Conservation (phyloP, 2,329 filamentous ascomycete species). For the Cercospora sojina region DNA sequence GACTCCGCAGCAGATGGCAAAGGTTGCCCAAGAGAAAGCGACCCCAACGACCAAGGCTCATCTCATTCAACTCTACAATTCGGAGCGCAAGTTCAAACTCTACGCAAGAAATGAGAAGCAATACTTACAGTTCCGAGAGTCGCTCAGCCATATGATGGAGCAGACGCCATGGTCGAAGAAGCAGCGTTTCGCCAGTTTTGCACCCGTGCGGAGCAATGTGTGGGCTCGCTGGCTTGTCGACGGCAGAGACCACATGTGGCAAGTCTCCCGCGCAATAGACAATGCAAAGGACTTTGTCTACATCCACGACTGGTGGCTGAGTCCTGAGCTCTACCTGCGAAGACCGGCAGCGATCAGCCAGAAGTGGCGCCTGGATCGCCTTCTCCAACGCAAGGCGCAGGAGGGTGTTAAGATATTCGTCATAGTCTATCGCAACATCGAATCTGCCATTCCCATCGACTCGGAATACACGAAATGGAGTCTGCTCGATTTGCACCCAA, state of each 20-base stretch:
- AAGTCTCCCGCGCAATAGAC: constrained; percentile 91
- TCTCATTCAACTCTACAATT: constrained; percentile 81
- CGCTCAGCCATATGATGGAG: constrained; percentile 79
- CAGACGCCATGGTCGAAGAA: constrained; percentile 78
- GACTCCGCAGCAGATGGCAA: constrained; percentile 62
- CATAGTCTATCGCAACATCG: constrained; percentile 96
- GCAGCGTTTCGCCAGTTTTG: constrained; percentile 91
- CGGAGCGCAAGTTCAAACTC: constrained; percentile 87
- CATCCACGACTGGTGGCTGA: constrained; percentile 99
- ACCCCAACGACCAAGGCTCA: constrained; percentile 69
- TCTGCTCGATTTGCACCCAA: constrained; percentile 88
- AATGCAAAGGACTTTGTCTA: constrained; percentile 98
- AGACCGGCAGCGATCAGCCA: constrained; percentile 93
- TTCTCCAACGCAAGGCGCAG: constrained; percentile 88
- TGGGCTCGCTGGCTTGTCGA: constrained; percentile 97
- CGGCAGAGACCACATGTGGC: constrained; percentile 98
- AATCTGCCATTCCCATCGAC: constrained; percentile 94
- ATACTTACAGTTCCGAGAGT: constrained; percentile 89
- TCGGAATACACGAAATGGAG: constrained; percentile 98
- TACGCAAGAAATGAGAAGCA: constrained; percentile 88
- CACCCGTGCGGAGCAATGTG: constrained; percentile 79
- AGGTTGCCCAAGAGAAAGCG: constrained; percentile 60
- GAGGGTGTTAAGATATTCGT: constrained; percentile 98
- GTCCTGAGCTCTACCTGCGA: constrained; percentile 91
- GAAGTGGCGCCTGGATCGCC: constrained; percentile 91